phyloP scores from a whole-genome alignment of 306 rosid species.

The Trichosanthes cucumerina region DNA sequence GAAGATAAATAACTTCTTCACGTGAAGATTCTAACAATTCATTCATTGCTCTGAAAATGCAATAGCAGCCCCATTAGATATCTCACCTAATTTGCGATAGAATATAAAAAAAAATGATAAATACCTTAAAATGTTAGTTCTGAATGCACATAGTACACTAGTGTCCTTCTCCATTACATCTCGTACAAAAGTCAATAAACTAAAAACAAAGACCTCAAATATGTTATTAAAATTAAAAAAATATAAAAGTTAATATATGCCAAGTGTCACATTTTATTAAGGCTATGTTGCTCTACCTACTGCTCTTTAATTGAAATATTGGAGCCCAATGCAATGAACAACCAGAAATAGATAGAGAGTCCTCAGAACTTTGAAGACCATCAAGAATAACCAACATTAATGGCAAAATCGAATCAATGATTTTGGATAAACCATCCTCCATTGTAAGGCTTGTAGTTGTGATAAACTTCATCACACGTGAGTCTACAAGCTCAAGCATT shows the following conservation, averaged over 20 bases:
- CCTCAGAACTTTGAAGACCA: conserved; percentile 40
- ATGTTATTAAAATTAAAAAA: conserved; percentile 19
- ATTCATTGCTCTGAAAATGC: conserved; percentile 47
- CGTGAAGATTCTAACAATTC: conserved; percentile 47
- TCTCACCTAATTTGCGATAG: neutral
- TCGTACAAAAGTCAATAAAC: conserved; percentile 56
- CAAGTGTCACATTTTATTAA: conserved; percentile 1
- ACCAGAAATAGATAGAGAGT: conserved; percentile 32
- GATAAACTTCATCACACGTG: conserved; percentile 33
- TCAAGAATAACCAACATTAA: conserved; percentile 56
- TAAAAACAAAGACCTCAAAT: conserved; percentile 26
- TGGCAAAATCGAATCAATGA: conserved; percentile 44
- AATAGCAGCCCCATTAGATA: conserved; percentile 7
- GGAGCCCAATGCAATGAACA: conserved; percentile 77
- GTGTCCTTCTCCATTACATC: conserved; percentile 42
- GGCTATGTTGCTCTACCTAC: conserved; percentile 55
- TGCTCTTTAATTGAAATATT: conserved; percentile 37
- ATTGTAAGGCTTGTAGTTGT: conserved; percentile 26
- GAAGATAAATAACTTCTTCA: conserved; percentile 49
- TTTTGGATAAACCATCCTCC: conserved; percentile 29
- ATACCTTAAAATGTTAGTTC: conserved; percentile 56
- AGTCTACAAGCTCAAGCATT: conserved; percentile 40
- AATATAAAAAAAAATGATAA: conserved; percentile 8
- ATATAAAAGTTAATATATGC: neutral
- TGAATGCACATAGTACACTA: conserved; percentile 33